A percentile compares a stretch with the other conserved stretches of the same genome.
Conservation (phyloP, 75 land plant genomes). For the Gnetum montanum region DNA sequence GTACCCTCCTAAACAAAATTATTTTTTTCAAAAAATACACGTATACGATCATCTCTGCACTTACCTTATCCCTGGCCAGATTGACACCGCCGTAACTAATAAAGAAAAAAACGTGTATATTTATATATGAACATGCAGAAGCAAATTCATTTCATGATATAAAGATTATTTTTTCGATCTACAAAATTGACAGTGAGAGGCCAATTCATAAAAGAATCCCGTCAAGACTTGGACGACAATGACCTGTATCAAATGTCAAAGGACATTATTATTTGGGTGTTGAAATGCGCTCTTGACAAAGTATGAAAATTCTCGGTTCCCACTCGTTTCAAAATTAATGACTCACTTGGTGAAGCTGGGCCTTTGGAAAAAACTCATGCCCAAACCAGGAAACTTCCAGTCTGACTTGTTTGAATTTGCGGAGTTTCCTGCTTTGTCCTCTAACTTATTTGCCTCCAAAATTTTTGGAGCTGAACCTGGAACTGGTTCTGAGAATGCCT, state of each 20-base stretch:
- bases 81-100: too few relatives aligned
- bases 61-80: too few relatives aligned
- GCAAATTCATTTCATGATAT: too few relatives aligned
- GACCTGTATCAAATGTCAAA: constrained; percentile 1
- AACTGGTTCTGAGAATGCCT: constrained; percentile 2
- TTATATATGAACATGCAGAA: too few relatives aligned
- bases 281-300: not conserved
- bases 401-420: not conserved
- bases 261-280: not conserved
- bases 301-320: not conserved
- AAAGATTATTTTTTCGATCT: too few relatives aligned
- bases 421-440: not conserved
- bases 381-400: constrained; percentile 9
- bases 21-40: too few relatives aligned
- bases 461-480: not conserved
- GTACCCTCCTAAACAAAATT: too few relatives aligned
- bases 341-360: not conserved
- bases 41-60: too few relatives aligned
- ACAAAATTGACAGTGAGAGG: not conserved
- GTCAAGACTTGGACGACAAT: not conserved
- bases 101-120: too few relatives aligned
- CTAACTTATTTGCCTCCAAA: not conserved
- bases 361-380: constrained; percentile 7
- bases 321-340: not conserved
- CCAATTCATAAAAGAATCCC: not conserved